Evolutionary conservation across 2,329 filamentous ascomycete species (phyloP), one percentile per base, ranked within the genome.

Genomic region (Xylaria sp.): DNA sequence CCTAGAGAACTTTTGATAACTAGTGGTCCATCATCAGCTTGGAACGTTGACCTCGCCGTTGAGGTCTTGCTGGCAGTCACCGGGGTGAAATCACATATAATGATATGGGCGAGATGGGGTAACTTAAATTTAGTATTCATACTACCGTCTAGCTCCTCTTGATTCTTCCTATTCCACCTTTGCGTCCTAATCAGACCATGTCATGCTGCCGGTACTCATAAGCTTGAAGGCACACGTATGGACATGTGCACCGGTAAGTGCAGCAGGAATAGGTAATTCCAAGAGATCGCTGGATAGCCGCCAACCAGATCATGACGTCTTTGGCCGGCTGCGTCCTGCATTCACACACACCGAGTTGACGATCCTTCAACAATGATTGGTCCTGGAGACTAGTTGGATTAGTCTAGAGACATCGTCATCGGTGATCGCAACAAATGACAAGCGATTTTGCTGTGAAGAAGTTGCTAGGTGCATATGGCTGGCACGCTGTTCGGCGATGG

Each of bases 291-390:
- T 11, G 15, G 19, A 11, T 4, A 14, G 19, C 8, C 3, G 14
- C 19, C n/a, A n/a, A n/a, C n/a, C 31, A 17, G 15, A 31, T 31
- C 45, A 60, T 60, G 58, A 60, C 58, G 51, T 56, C 51, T 43
- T 37, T 14, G 19, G 17, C 28, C 6, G 40, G 40, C 35, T 17
- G 45, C 9, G 4, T 9, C 21, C 43, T 42, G 5, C 25, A 17
- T 15, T 15, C 19, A 28, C 28, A 23, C 11, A 33, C 6, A 23
- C 35, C 17, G 15, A 35, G 33, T 28, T 15, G 33, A 37, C 11
- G n/a, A 17, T 19, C 12, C 28, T 7, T 21, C 12, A 15, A 35
- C 11, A 5, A 43, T 56, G 15, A 49, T 60, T 54, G 57, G 50
- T 15, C 14, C n/a, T n/a, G 17, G n/a, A 40, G 11, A 15, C 28